phyloP scores from a whole-genome alignment of 345 rosid species.

The Litchi chinensis region DNA sequence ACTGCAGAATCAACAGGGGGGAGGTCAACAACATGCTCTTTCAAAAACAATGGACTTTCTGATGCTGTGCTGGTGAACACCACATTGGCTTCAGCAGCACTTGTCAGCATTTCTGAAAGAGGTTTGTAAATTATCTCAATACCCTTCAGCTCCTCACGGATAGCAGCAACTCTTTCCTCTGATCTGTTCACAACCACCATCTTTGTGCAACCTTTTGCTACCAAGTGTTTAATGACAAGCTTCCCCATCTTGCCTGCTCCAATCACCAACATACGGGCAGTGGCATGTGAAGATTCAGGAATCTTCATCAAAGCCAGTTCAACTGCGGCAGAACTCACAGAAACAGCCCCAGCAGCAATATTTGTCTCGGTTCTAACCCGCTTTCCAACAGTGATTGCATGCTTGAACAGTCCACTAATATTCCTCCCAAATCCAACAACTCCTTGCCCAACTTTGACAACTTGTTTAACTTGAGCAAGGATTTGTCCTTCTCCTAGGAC shows the following conservation, averaged over 20 bases:
- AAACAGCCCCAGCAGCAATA: slow-evolving; percentile 77
- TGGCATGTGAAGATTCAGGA: slow-evolving; percentile 47
- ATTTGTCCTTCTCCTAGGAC: slow-evolving; percentile 86
- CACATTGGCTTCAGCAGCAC: slow-evolving; percentile 86
- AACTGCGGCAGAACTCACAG: slow-evolving; percentile 80
- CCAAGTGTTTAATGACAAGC: slow-evolving; percentile 82
- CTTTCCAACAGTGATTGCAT: slow-evolving; percentile 72
- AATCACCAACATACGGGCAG: slow-evolving; percentile 62
- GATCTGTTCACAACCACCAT: slow-evolving; percentile 70
- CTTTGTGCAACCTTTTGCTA: slow-evolving; percentile 65
- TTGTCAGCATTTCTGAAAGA: slow-evolving; percentile 65
- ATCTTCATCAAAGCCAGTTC: slow-evolving; percentile 76
- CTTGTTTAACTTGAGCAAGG: slow-evolving; percentile 80
- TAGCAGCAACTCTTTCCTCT: slow-evolving; percentile 81
- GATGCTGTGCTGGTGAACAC: slow-evolving; percentile 94
- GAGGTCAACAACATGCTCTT: slow-evolving; percentile 64
- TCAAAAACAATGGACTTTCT: slow-evolving; percentile 69
- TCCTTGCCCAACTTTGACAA: slow-evolving; percentile 76
- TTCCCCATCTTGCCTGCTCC: slow-evolving; percentile 90
- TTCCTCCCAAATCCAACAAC: slow-evolving; percentile 75
- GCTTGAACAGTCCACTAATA: slow-evolving; percentile 72
- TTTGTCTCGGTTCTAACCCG: slow-evolving; percentile 78
- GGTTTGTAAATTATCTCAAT: slow-evolving; percentile 70
- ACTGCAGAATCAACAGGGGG: slow-evolving; percentile 53
- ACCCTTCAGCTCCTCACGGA: slow-evolving; percentile 69